Conservation (phyloP, 2,329 filamentous ascomycete genomes). For the Bipolaris bicolor region DNA sequence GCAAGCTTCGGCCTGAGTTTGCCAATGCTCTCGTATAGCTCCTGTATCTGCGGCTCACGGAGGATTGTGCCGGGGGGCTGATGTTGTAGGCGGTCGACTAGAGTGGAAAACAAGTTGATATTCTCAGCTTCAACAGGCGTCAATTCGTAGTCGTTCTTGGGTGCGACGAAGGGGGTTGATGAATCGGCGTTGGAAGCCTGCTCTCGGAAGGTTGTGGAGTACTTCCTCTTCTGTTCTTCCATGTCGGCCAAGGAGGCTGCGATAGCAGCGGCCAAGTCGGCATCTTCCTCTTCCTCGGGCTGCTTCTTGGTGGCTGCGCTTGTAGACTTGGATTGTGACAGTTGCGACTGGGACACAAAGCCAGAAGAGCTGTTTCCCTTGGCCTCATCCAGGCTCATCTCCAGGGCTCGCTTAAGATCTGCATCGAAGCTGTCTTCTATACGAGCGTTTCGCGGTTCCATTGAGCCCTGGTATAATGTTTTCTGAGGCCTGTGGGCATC, state of each 20-base stretch:
- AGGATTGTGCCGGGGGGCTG: constrained; percentile 95
- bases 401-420: constrained; percentile 87
- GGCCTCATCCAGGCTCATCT: constrained; percentile 96
- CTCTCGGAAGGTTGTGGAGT: constrained; percentile 82
- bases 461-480: constrained; percentile 68
- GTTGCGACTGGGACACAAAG: constrained; percentile 70
- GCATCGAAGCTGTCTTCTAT: constrained; percentile 93
- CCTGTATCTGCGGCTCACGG: constrained; percentile 96
- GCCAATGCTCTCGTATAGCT: constrained; percentile 97
- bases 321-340: constrained; percentile 46
- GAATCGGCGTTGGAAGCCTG: constrained; percentile 66
- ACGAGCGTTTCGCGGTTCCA: constrained; percentile 89
- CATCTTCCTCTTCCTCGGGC: constrained; percentile 81
- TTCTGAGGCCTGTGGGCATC: constrained; percentile 62
- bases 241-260: constrained; percentile 94
- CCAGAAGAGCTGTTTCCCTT: constrained; percentile 73
- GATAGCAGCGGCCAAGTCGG: constrained; percentile 92
- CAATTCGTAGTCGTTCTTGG: constrained; percentile 93
- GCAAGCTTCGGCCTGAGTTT: constrained; percentile 89
- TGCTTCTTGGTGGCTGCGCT: constrained; percentile 46
- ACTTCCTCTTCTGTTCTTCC: constrained; percentile 95
- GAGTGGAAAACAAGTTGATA: constrained; percentile 91
- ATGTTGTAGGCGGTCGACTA: constrained; percentile 93
- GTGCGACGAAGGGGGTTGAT: constrained; percentile 58
- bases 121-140: constrained; percentile 95